Evolutionary conservation across 2,329 filamentous ascomycete genomes (phyloP), one percentile per base, ranked within the genome.

Genomic region (Beauveria sp.): DNA sequence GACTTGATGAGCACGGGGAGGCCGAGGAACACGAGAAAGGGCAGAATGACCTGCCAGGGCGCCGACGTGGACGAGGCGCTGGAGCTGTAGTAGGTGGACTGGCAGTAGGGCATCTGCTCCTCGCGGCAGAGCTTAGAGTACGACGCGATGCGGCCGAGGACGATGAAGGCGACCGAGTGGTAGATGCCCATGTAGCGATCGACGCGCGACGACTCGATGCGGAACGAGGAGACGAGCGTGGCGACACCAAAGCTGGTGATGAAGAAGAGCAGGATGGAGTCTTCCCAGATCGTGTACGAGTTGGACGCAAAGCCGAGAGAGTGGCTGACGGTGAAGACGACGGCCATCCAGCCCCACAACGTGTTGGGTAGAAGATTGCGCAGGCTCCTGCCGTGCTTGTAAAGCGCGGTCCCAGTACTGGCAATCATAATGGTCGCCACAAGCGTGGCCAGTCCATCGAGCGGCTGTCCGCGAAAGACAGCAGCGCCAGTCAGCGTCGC

Each of bases 281-380:
- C 95, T 76, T 99, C 95, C 93, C 95, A 99, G 66, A 99, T 96
- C 0, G 93, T 98, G 75, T 93, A 99, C 0, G 95, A 99, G 75
- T 99, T 99, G 3, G 95, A 95, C 0, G 93, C 93, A 72, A 98
- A 99, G 8, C 95, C 93, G 57, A 90, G 79, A n/a, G 92, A 96
- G 70, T 96, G 91, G 64, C 89, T 86, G n/a, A 92, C 73, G 0
- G 92, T 92, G 67, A 96, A 91, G 16, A 93, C 72, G 28, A 91
- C 78, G 6, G 91, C 87, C 63, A 96, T 78, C 87, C 90, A 93
- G n/a, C 91, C 89, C 93, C 93, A 99, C 59, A 93, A 77, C 0
- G 85, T 89, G n/a, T 75, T 84, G 0, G 92, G 93, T 10, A 91
- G 67, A 42, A 90, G 70, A 63, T 81, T 81, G 38, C 72, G 66